Evolutionary conservation across 2,329 filamentous ascomycete species (phyloP), one percentile per base, ranked within the genome.

Genomic region (Paraconiothyrium sp.): DNA sequence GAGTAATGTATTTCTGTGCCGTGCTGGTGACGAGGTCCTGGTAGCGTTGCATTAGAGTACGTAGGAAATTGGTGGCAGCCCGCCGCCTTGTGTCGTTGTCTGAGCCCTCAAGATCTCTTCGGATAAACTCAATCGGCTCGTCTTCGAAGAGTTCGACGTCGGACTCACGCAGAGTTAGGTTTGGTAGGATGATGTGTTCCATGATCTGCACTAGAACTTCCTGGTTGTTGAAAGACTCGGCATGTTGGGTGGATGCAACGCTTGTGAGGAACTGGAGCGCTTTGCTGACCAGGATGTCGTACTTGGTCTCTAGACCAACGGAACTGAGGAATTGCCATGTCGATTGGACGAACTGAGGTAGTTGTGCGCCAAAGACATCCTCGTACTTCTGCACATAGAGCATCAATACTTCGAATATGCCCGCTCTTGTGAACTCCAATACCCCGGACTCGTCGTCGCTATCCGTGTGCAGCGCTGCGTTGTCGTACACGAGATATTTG

Each of bases 51-150:
- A 97, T 90, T 50, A 99, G 85, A 74, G 93, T 91, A 65, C 92
- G 88, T 61, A 99, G 81, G 82, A 99, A 99, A 77, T 98, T 95
- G 0, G 94, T 98, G 0, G 96, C 94, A 44, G 95, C 94, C 72
- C 95, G 88, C 68, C 95, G 86, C 73, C 95, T 86, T 1, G 95
- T 99, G 76, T 98, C 95, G 58, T 91, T 96, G 79, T 99, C 95
- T 1, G 95, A 97, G 7, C 95, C 95, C 78, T 99, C 95, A 51
- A 99, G 84, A 78, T 99, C 95, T 72, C 93, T 88, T 65, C 95
- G 88, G 74, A 99, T 99, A 76, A 97, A 99, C 79, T 99, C 95
- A 67, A 99, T 99, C 0, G 95, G 95, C 82, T 99, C 96, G 76
- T 99, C 96, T 76, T 99, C 95, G 71, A 99, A 98, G 68, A 97